Base-by-base conservation (phyloP, 352 stramenopile species). In the Pythium monospermum region DNA sequence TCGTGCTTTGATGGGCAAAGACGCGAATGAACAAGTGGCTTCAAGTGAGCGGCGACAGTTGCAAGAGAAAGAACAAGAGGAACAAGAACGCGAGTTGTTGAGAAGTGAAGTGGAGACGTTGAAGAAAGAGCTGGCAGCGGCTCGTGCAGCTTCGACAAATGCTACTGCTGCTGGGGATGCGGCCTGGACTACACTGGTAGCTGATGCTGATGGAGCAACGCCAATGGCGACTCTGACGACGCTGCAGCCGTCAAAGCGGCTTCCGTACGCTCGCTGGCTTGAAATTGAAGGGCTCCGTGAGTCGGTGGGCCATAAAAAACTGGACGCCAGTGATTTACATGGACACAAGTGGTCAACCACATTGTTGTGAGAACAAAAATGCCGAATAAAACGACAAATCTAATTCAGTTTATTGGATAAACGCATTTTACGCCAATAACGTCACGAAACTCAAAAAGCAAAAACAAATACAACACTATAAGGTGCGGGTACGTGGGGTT, bases 281-380 rank as follows among this genome's bases (percentile, higher is more conserved):
- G 82, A 92, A 53, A 87, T 92, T 37, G 82, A 92, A 64, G 82
- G 82, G 0, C 27, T 92, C 10, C 79, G 82, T 3, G 82, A 92
- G 52, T 92, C 82, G 7, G 83, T 73, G 30, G 59, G 61, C 38
- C 69, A 74, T 32, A 63, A 66, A 16, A 49, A 70, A 3, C 57
- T 66, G 1, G 60, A 57, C 16, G 59, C 77, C 8, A 64, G 73
- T 41, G 80, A 80, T 54, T 71, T 48, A 48, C 57, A 7, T 73
- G 51, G 57, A 15, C 19, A 43, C 7, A 25, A 25, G 12, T 57
- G 55, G 43, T 49, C 41, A 8, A 37, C 18, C 12, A 13, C 22
- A 21, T 43, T 39, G 23, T 48, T 15, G 25, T 23, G 8, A 47
- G 10, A 35, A 25, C 30, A 31, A 21, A 27, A 11, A 26, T 4